These are phyloP conservation scores for Pouteria campechiana DNA, from an alignment of 179 eudicot genomes.

Conservation along the genomic window DNA sequence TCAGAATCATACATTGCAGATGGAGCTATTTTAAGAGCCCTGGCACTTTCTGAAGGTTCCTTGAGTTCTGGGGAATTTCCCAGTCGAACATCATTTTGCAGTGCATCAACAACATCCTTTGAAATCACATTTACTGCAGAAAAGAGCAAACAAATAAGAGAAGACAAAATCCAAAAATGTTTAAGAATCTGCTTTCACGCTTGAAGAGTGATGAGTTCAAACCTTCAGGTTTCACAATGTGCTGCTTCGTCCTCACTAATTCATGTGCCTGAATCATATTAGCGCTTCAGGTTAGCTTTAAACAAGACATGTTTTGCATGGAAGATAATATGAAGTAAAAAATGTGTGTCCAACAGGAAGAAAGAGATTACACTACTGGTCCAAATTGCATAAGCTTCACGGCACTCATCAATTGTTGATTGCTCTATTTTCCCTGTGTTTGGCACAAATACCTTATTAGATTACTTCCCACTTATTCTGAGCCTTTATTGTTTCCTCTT, in stretches of 20 bases:
- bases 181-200: neutral
- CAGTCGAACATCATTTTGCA: conserved; percentile 17
- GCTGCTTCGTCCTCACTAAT: conserved; percentile 50
- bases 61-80: conserved; percentile 12
- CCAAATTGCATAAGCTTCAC: conserved; percentile 70
- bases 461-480: no score
- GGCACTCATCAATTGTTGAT: conserved; percentile 77
- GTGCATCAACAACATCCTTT: no score
- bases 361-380: conserved; percentile 50
- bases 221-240: conserved; percentile 54
- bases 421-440: conserved; percentile 95
- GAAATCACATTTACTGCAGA: conserved; percentile 9
- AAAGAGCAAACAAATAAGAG: neutral
- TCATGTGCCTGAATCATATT: conserved; percentile 93
- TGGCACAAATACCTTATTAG: no score
- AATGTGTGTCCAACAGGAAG: no score
- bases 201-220: conserved; percentile 1
- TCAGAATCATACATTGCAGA: conserved; percentile 11
- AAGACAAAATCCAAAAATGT: conserved; percentile 1
- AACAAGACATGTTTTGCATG: neutral
- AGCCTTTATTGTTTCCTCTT: no score
- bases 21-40: neutral
- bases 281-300: conserved; percentile 5
- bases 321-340: conserved; percentile 7
- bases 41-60: conserved; percentile 19